Evolutionary conservation across 139 green algal species (phyloP).

Genomic region (Pleodorina starrii): DNA sequence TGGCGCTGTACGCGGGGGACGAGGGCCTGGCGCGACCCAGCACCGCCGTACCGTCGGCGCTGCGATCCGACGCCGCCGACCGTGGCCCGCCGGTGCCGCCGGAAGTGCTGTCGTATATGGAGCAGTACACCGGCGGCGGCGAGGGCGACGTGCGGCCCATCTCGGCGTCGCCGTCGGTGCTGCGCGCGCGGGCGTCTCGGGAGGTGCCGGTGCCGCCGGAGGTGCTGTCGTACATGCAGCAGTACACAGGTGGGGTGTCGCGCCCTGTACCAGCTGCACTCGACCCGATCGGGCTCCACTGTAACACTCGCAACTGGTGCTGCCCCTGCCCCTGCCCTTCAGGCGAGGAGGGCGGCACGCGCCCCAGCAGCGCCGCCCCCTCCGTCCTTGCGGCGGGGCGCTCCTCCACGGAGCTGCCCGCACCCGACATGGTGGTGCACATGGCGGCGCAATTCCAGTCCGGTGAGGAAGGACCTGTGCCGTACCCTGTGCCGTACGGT

Average conservation of each 20-base stretch:
- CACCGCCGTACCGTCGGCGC: constrained; percentile 30
- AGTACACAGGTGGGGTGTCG: constrained; percentile 43
- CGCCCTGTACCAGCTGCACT: no score
- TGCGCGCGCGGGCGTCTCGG: neutral
- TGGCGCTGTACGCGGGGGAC: constrained; percentile 36
- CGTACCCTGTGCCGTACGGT: neutral
- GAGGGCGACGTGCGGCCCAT: constrained; percentile 27
- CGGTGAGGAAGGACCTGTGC: neutral
- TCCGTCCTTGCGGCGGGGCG: neutral
- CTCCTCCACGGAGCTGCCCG: neutral
- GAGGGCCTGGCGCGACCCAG: constrained; percentile 42
- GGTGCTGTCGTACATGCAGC: constrained; percentile 45
- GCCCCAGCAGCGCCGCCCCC: constrained; percentile 29
- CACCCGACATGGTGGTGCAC: constrained; percentile 31
- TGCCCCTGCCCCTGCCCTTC: no score
- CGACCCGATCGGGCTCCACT: no score
- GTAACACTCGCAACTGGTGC: no score
- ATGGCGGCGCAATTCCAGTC: constrained; percentile 45
- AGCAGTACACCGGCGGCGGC: constrained; percentile 47
- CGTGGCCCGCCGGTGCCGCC: constrained; percentile 36
- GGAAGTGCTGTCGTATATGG: constrained; percentile 45
- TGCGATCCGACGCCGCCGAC: neutral
- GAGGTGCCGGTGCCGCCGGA: constrained; percentile 42
- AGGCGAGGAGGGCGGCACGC: constrained; percentile 41
- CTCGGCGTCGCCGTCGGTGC: constrained; percentile 36